Conservation (phyloP, 768 basidiomycete species). For the Suillus ampliporus region DNA sequence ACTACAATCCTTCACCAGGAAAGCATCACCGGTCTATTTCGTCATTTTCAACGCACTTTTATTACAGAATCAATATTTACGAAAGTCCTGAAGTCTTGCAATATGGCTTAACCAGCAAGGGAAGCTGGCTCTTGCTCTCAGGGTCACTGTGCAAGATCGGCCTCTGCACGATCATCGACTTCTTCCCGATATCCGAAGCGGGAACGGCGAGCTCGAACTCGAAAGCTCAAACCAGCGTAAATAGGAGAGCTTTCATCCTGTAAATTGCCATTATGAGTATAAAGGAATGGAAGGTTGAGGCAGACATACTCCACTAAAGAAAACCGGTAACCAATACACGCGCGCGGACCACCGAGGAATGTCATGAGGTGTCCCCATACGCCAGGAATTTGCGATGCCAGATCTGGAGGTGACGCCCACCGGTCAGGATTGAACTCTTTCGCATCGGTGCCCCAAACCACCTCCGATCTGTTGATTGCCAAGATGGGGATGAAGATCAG, state of each 20-base stretch:
- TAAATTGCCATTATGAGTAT: not conserved
- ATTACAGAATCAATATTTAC: not conserved
- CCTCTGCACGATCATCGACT: slow-evolving; percentile 43
- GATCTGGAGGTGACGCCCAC: slow-evolving; percentile 57
- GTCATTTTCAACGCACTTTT: not conserved
- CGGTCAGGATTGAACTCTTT: slow-evolving; percentile 70
- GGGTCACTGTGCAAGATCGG: slow-evolving; percentile 50
- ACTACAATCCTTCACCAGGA: too few species aligned
- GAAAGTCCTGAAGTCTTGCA: not conserved
- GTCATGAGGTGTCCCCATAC: slow-evolving; percentile 64
- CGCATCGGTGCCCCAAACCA: slow-evolving; percentile 69
- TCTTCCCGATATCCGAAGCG: slow-evolving; percentile 41
- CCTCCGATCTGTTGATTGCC: slow-evolving; percentile 54
- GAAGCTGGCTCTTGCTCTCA: slow-evolving; percentile 48
- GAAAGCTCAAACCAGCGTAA: slow-evolving; percentile 55
- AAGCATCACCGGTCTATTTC: not conserved
- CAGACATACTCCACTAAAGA: slow-evolving; percentile 59
- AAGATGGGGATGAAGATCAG: slow-evolving; percentile 56
- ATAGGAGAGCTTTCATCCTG: slow-evolving; percentile 51
- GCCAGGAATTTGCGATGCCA: slow-evolving; percentile 54
- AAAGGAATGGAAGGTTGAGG: not conserved
- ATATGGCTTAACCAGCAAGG: slow-evolving; percentile 35
- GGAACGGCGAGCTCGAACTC: slow-evolving; percentile 60
- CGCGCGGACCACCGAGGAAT: slow-evolving; percentile 67
- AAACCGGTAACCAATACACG: slow-evolving; percentile 74